These are phyloP conservation scores for Lachnellula subtilissima DNA, from an alignment of 2,329 filamentous ascomycete genomes.

Conservation along the genomic window DNA sequence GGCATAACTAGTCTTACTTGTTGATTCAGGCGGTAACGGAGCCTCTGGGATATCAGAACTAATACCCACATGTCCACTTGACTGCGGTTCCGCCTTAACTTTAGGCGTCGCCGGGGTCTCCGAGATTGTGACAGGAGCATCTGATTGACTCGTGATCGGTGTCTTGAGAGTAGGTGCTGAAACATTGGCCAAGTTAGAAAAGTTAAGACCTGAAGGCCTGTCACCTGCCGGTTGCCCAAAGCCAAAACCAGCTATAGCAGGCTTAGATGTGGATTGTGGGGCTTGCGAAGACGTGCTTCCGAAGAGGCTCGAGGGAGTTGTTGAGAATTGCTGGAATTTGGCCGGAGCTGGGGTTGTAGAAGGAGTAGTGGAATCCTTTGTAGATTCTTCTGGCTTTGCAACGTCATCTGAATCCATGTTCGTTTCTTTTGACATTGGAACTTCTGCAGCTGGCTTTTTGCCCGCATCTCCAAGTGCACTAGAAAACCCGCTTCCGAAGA, in stretches of 20 bases:
- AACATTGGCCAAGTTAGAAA: conserved; percentile 12
- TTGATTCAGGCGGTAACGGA: conserved; percentile 42
- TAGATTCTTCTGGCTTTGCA: conserved; percentile 9
- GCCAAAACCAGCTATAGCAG: conserved; percentile 15
- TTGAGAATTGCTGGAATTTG: conserved; percentile 14
- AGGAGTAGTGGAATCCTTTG: conserved; percentile 20
- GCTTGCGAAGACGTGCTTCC: conserved; percentile 6
- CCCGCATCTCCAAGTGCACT: conserved; percentile 50
- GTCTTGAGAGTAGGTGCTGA: conserved; percentile 17
- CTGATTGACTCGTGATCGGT: conserved; percentile 4
- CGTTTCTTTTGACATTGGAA: conserved; percentile 41
- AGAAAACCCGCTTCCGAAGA: conserved; percentile 60
- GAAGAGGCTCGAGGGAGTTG: conserved; percentile 10
- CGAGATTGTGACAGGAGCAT: conserved; percentile 1
- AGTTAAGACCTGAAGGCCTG: conserved; percentile 15
- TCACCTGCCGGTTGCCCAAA: conserved; percentile 20
- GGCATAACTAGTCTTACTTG: conserved; percentile 32
- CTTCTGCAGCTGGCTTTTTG: conserved; percentile 23
- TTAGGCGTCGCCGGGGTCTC: conserved; percentile 18
- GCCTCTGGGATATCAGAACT: conserved; percentile 30
- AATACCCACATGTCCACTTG: conserved; percentile 13
- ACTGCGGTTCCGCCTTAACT: conserved; percentile 25
- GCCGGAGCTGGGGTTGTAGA: conserved; percentile 22
- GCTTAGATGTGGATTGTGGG: conserved; percentile 7
- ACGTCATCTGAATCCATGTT: conserved; percentile 42